Base-by-base conservation (phyloP, 2,329 filamentous ascomycete species). In the Alternaria sp. region DNA sequence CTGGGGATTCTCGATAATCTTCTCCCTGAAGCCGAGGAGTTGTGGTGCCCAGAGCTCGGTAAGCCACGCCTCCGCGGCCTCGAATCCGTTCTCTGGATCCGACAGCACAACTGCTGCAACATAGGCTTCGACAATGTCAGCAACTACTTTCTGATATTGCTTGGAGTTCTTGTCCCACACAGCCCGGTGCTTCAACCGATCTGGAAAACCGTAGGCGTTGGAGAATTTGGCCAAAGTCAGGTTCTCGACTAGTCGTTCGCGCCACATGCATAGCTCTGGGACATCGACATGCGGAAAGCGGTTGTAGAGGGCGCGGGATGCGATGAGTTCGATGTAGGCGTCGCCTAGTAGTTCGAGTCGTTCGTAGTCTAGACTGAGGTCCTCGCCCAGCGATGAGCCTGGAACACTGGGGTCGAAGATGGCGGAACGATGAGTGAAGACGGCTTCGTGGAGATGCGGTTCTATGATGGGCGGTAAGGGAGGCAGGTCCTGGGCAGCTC, bases 71-170 rank as follows among this genome's bases (percentile, higher is more conserved):
- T 89, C 83, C 2, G 85, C 88, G 2, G 81, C 82, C 7, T 76
- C 62, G 45, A 90, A 84, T 1, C 93, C 93, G 45, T 86, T 74
- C 8, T 80, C 77, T 0, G 86, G 82, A 67, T 92, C 85, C 1
- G 89, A 88, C 2, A 92, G 79, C 33, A 96, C 84, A 5, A 93
- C 79, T 3, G 90, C 93, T 8, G 90, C 93, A 14, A 96, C 86
- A 68, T 96, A 97, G 0, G 94, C 90, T 75, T 98, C 94, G 69
- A 97, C 96, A 17, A 97, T 84, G 72, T 98, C 94, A 8, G 89
- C 93, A 55, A 90, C 83, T 9, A 92, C 87, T 76, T 97, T 97
- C 13, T 81, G 84, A 71, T 51, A 79, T 52, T 31, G 72, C 68
- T 68, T 76, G 23, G 59, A 68, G 41, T 70, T 68, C 10, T 62